These are phyloP conservation scores for Colletotrichum eremochloae DNA, from an alignment of 2,329 filamentous ascomycete genomes.

Conservation along the genomic window DNA sequence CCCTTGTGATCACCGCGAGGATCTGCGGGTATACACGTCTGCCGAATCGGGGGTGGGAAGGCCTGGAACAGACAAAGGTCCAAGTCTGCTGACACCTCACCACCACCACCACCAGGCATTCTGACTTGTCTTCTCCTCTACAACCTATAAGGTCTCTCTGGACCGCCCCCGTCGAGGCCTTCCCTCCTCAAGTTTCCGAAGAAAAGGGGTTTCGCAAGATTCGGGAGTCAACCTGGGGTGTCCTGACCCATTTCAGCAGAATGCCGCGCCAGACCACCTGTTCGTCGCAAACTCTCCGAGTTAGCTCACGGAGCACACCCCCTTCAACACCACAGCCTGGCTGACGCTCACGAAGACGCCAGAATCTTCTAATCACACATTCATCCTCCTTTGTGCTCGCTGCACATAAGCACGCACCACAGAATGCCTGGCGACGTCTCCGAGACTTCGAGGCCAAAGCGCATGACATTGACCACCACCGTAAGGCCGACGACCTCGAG, in stretches of 20 bases:
- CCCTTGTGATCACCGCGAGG: slow-evolving; percentile 20
- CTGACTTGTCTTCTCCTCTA: background rate
- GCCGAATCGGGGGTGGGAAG: slow-evolving; percentile 22
- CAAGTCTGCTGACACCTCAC: slow-evolving; percentile 34
- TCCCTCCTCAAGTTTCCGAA: background rate
- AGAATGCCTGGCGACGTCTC: background rate
- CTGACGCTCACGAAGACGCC: background rate
- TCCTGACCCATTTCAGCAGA: slow-evolving; percentile 1
- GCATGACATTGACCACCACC: background rate
- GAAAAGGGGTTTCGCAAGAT: background rate
- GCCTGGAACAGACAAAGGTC: slow-evolving; percentile 26
- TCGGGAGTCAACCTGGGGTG: background rate
- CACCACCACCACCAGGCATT: slow-evolving; percentile 1
- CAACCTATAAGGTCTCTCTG: background rate
- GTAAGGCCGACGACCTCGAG: background rate
- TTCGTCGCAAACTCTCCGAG: slow-evolving; percentile 35
- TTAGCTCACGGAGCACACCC: slow-evolving; percentile 1
- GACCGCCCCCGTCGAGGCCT: background rate
- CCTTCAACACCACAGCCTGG: slow-evolving; percentile 8
- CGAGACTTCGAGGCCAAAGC: background rate
- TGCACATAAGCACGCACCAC: background rate
- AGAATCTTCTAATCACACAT: background rate
- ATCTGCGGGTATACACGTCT: slow-evolving; percentile 32
- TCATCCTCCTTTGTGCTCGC: background rate
- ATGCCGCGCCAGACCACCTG: background rate